Conservation (phyloP, 441 rosid genomes). For the Isatis lusitanica region DNA sequence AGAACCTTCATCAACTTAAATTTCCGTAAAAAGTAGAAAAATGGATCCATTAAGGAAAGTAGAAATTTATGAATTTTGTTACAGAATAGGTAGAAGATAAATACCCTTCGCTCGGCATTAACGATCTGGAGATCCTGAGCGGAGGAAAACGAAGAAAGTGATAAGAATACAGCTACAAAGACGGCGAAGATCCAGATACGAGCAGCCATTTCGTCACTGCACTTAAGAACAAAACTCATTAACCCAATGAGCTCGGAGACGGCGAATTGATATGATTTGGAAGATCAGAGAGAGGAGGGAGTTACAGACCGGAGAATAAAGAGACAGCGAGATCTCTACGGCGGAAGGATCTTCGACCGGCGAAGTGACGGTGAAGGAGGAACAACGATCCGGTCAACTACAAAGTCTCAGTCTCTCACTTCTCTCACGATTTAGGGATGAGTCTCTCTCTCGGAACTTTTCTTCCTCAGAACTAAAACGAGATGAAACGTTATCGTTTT, state of each 20-base stretch:
- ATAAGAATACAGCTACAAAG: conserved; percentile 38
- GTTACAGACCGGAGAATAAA: neutral
- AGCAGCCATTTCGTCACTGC: conserved; percentile 50
- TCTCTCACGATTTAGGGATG: conserved; percentile 28
- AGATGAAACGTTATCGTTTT: neutral
- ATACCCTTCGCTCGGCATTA: conserved; percentile 92
- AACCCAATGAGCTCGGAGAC: conserved; percentile 18
- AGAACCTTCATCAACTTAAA: neutral
- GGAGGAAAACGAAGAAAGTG: conserved; percentile 41
- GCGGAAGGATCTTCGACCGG: conserved; percentile 15
- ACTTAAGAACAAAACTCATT: neutral
- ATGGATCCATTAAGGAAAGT: neutral
- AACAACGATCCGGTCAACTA: conserved; percentile 38
- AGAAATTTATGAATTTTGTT: neutral
- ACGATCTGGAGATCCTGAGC: conserved; percentile 67
- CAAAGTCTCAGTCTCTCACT: conserved; percentile 33
- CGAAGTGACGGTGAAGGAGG: conserved; percentile 14
- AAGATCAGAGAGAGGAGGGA: conserved; percentile 11
- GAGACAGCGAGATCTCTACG: neutral
- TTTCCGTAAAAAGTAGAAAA: neutral
- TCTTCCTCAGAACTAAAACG: conserved; percentile 6
- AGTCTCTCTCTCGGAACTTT: neutral
- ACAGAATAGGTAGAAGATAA: conserved; percentile 29
- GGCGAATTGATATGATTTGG: neutral
- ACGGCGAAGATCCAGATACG: conserved; percentile 39